Percentiles rank a stretch among this genome's conserved stretches.
Conservation (phyloP, 2,329 filamentous ascomycete genomes). For the Pyricularia sp. region DNA sequence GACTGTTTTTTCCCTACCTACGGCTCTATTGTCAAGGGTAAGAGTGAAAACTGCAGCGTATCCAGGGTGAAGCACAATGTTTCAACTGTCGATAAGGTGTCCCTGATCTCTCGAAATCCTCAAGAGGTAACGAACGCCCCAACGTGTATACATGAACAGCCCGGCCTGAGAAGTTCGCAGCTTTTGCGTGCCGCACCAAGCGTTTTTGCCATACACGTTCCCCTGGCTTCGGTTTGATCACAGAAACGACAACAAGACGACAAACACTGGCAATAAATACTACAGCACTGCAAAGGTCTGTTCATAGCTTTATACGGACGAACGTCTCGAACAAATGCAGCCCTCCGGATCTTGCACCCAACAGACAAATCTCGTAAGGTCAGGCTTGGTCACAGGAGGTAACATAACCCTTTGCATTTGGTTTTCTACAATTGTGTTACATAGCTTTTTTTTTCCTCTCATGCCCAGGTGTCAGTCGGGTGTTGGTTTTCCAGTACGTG, state of each 20-base stretch:
- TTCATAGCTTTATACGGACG: not conserved
- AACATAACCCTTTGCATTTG: not conserved
- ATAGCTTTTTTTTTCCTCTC: not conserved
- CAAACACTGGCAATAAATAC: not conserved
- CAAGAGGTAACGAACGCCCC: not conserved
- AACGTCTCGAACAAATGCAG: not conserved
- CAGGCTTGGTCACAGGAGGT: not conserved
- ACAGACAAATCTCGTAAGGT: not conserved
- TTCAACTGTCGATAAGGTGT: not conserved
- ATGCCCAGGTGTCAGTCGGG: not conserved
- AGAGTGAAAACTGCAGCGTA: conserved; percentile 3
- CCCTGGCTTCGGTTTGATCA: not conserved
- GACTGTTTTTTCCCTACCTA: conserved; percentile 7
- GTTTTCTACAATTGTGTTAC: not conserved
- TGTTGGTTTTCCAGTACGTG: not conserved
- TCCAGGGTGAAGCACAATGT: not conserved
- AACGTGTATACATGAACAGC: not conserved
- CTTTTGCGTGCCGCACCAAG: not conserved
- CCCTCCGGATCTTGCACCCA: not conserved
- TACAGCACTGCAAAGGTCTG: not conserved
- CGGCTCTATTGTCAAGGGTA: conserved; percentile 7
- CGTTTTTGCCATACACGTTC: not conserved
- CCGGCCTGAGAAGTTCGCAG: not conserved
- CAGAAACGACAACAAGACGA: not conserved
- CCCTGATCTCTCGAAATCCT: not conserved